These are phyloP conservation scores for Sarcodon sp. DNA, from an alignment of 768 basidiomycete species.

Conservation along the genomic window DNA sequence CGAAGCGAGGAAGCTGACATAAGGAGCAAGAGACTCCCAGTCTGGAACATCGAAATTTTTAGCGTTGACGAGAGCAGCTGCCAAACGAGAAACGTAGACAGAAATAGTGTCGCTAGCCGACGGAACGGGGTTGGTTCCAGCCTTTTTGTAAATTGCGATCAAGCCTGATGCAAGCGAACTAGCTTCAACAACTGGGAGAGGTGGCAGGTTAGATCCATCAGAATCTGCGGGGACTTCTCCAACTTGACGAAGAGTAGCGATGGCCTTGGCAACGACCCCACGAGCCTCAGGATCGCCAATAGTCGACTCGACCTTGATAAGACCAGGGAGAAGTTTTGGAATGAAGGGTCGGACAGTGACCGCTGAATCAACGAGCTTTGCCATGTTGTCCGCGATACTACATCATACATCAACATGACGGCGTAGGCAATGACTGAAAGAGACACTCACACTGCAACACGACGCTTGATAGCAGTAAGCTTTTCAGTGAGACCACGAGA, in stretches of 20 bases:
- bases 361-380: slow-evolving; percentile 92
- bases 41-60: slow-evolving; percentile 88
- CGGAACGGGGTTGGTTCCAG: slow-evolving; percentile 42
- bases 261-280: slow-evolving; percentile 80
- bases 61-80: slow-evolving; percentile 75
- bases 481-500: slow-evolving; percentile 92
- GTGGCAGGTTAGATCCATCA: slow-evolving; percentile 88
- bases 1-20: slow-evolving; percentile 53
- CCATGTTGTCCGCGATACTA: slow-evolving; percentile 96
- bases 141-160: slow-evolving; percentile 76
- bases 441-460: slow-evolving; percentile 82
- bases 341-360: slow-evolving; percentile 95
- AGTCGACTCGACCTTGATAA: slow-evolving; percentile 89
- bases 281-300: slow-evolving; percentile 99
- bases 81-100: slow-evolving; percentile 67
- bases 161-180: slow-evolving; percentile 54
- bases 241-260: slow-evolving; percentile 90
- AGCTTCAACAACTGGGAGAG: slow-evolving; percentile 66
- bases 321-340: slow-evolving; percentile 87
- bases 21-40: slow-evolving; percentile 77
- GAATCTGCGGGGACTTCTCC: slow-evolving; percentile 74
- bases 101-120: slow-evolving; percentile 43
- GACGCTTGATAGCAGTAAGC: slow-evolving; percentile 91
- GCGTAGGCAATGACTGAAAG: slow-evolving; percentile 5
- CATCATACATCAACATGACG: slow-evolving; percentile 5